Conservation (phyloP, 2,329 filamentous ascomycete genomes). For the Rhynchosporium graminicola region DNA sequence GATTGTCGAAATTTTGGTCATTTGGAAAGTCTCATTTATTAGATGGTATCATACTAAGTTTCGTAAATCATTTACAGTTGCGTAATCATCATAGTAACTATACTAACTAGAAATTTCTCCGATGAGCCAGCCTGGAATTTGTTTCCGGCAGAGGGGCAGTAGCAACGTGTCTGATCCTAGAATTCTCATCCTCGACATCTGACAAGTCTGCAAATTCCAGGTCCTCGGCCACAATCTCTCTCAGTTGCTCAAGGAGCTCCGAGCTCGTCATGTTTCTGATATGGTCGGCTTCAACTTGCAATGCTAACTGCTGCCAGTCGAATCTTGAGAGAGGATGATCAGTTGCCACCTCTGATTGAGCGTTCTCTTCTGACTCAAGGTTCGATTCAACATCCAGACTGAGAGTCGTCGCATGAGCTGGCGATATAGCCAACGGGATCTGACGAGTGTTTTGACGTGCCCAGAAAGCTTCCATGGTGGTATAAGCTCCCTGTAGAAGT, state of each 20-base stretch:
- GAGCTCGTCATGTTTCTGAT: background rate
- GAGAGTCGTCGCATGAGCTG: background rate
- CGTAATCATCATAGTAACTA: too few relatives aligned
- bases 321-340: background rate
- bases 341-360: background rate
- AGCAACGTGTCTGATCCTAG: background rate
- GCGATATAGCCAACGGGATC: too few relatives aligned
- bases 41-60: too few relatives aligned
- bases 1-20: too few relatives aligned
- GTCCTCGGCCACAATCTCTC: background rate
- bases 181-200: background rate
- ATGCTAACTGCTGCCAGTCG: background rate
- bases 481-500: too few relatives aligned
- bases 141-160: background rate
- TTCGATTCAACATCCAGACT: background rate
- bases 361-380: background rate
- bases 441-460: too few relatives aligned
- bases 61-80: too few relatives aligned
- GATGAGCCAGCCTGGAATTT: background rate
- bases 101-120: too few relatives aligned
- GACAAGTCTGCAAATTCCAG: background rate
- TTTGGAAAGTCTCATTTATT: too few relatives aligned
- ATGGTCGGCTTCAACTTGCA: background rate
- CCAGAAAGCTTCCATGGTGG: too few relatives aligned
- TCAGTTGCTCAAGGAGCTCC: background rate